Base-by-base conservation (phyloP, 2,329 filamentous ascomycete genomes). In the Thermomyces lanuginosus region DNA sequence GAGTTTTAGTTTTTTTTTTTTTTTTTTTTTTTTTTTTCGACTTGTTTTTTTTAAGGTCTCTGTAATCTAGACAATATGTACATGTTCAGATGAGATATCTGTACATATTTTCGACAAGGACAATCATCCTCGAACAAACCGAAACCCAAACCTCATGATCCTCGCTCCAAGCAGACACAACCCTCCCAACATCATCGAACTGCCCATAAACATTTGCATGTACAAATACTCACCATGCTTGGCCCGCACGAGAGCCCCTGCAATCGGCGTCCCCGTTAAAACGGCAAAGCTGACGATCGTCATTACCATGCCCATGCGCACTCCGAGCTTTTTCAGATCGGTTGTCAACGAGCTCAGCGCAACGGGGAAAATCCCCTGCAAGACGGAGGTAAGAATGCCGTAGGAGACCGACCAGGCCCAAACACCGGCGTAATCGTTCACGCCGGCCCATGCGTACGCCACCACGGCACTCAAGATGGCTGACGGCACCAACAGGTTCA, bases 231-330 rank as follows among this genome's bases (percentile, higher is more conserved):
- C 38, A 0, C 63, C 64, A 7, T 48, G 36, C 13, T 55, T 51
- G 7, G 39, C 45, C 32, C 61, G 43, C 12, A 71, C 54, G 35
- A 71, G 42, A 2, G 58, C 60, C 3, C 66, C 66, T 2, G 58
- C 63, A 32, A 69, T 64, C 0, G 66, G 64, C 4, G 65, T 59
- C 0, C 67, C 66, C 3, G 60, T 66, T 26, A 71, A 42, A 2
- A 56, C 58, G 1, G 64, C 62, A 27, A 70, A 55, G n/a, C 56
- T 59, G 10, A 68, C 56, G 29, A 67, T 56, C 12, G 55, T 60
- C 26, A 70, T 60, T 4, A 62, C 55, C 60, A 69, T 65, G 1
- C 66, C 66, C 46, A 68, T 64, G n/a, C 65, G 49, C n/a, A 64
- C 58, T 0, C 66, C 66, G 4, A 53, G 50, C 43, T 65, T 68